Evolutionary conservation across 805 yeast genomes (phyloP), one percentile per base, ranked within the genome.

Genomic region (Teunomyces panamensis): DNA sequence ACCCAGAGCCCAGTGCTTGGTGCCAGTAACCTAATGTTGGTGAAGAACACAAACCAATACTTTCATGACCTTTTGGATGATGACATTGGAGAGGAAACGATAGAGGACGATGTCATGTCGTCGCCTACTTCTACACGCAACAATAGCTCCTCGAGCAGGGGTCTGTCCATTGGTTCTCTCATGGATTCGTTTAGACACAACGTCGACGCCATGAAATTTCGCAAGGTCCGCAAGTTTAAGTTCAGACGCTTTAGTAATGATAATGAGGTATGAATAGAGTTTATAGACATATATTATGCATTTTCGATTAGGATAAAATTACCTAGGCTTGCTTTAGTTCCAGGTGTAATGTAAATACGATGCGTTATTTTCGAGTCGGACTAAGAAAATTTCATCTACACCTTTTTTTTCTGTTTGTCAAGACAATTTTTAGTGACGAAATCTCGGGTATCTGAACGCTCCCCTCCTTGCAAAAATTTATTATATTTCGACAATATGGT

Each of bases 121-220:
- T 37, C 41, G 20, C 41, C 41, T n/a, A 28, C 30, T n/a, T 37
- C 41, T 26, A 37, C 41, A 37, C 41, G 41, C 20, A 14, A 32
- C 26, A 42, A 47, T 29, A 44, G 39, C 36, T 43, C 51, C 27
- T 47, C 39, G 16, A 49, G 52, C 42, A 56, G 71, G n/a, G 68
- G 69, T n/a, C 57, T 62, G 26, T 64, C 69, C 3, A 52, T 67
- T 9, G 69, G 71, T 5, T 58, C 63, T 9, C 54, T 67, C 9
- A 62, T 67, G 51, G 71, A 67, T 35, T 55, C 55, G 14, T 51
- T 67, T 36, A 61, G 59, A 52, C 52, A 50, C 42, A 54, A 52
- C 39, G 51, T 48, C 36, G 71, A 66, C 42, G 58, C 56, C 49
- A 49, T 58, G 7, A 60, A 56, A 41, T 62, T 64, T 58, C 59